Evolutionary conservation across 164 flowering plant genomes (phyloP), one percentile per base, ranked within the genome.

Genomic region (Paratinospora sagittata): DNA sequence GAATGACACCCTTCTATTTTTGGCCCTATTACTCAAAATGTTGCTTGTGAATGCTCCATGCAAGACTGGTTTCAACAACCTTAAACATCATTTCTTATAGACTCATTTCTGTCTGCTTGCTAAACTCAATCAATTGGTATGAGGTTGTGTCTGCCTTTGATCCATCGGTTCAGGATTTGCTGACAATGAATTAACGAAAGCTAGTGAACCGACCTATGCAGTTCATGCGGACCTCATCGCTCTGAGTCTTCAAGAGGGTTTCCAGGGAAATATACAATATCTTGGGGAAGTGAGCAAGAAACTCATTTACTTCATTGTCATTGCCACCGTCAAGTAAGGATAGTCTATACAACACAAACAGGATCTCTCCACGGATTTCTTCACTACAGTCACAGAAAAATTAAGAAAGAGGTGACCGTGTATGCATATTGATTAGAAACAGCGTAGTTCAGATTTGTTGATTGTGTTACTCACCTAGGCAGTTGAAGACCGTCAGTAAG

Each of bases 301-400:
- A 82, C 67, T 78, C 70, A 69, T 87, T 88, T 49, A 65, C 73
- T 23, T 72, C 83, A 14, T 41, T 64, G 52, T 70, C 70, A 43
- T 63, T 33, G 49, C 4, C 24, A n/a, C 69, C 77, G 39, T 84
- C 83, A 27, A 83, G 75, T 45, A 78, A 52, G 8, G 85, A 86
- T 26, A 89, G 68, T 73, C 82, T 95, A 79, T 88, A 92, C 30
- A 95, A 78, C 65, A 92, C 91, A 82, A 89, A 95, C 39, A 92
- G 79, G 71, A 89, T 85, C 80, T 95, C 98, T 27, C 98, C 97
- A 13, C 78, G 89, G 34, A 92, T 88, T 70, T 92, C 94, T 71
- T 95, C 98, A 64, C 98, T 92, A 84, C 21, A 26, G 30, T 17
- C 10, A 67, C n/a, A n/a, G n/a, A n/a, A n/a, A n/a, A n/a, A n/a